phyloP scores from a whole-genome alignment of 2,329 filamentous ascomycete genomes.

The Aspergillus sp. region DNA sequence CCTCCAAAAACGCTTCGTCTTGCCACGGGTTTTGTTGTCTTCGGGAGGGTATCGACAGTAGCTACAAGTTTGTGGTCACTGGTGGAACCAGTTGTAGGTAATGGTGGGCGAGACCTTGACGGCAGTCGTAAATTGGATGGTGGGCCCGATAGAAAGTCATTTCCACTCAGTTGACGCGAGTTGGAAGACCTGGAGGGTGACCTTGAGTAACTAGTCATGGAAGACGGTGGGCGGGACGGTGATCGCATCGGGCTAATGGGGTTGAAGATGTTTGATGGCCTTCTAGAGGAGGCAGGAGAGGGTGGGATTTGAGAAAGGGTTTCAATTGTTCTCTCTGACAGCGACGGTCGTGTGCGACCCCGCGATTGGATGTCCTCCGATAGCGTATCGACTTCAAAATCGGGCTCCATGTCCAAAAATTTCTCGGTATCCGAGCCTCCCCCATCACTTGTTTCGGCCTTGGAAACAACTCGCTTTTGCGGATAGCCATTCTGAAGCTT shows the following conservation, averaged over 20 bases:
- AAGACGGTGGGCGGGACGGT: constrained; percentile 63
- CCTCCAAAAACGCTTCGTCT: constrained; percentile 33
- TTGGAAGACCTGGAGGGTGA: constrained; percentile 42
- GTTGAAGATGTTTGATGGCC: constrained; percentile 72
- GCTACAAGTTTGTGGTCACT: constrained; percentile 15
- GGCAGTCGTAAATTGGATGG: constrained; percentile 34
- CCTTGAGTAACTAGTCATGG: constrained; percentile 50
- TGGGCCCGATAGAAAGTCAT: constrained; percentile 47
- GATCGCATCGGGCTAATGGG: constrained; percentile 61
- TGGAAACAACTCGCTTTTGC: constrained; percentile 22
- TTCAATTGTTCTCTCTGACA: constrained; percentile 83
- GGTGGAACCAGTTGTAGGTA: constrained; percentile 20
- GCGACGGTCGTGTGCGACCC: constrained; percentile 32
- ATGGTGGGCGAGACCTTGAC: constrained; percentile 32
- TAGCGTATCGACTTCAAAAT: constrained; percentile 17
- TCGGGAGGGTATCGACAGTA: constrained; percentile 24
- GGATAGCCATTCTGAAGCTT: constrained; percentile 20
- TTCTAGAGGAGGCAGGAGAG: constrained; percentile 68
- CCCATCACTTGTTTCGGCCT: constrained; percentile 21
- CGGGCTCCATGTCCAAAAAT: constrained; percentile 10
- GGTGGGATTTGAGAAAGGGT: constrained; percentile 76
- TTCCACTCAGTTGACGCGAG: constrained; percentile 55
- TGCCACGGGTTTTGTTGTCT: constrained; percentile 21
- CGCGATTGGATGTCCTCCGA: constrained; percentile 23
- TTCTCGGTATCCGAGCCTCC: constrained; percentile 16